Conservation (phyloP, 441 rosid genomes). For the Gossypium gossypioides region DNA sequence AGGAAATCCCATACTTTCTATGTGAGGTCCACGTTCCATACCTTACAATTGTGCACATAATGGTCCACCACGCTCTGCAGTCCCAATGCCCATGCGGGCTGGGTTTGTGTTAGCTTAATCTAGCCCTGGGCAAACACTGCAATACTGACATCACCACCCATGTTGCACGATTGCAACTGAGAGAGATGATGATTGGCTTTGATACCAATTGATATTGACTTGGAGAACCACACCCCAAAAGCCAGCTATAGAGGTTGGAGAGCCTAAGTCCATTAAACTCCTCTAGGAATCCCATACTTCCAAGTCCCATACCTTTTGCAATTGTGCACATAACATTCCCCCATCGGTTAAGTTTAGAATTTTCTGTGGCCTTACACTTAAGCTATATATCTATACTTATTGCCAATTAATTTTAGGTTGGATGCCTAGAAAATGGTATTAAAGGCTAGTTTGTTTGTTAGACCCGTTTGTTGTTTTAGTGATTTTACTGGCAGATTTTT, state of each 20-base stretch:
- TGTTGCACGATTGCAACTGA: conserved; percentile 25
- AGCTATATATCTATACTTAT: background rate
- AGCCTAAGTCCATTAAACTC: background rate
- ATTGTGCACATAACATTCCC: background rate
- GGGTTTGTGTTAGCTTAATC: background rate
- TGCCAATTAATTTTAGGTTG: background rate
- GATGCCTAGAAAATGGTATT: background rate
- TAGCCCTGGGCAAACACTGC: background rate
- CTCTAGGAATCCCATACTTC: background rate
- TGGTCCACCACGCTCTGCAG: background rate
- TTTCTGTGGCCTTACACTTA: background rate
- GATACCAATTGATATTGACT: background rate
- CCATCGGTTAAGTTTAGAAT: background rate
- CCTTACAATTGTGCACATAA: background rate
- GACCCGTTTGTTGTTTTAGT: background rate
- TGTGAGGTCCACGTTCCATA: background rate
- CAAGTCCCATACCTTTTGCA: background rate
- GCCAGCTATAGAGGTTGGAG: background rate
- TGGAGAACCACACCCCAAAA: background rate
- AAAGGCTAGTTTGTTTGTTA: background rate
- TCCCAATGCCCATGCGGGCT: background rate
- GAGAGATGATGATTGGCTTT: background rate
- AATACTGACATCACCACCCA: background rate
- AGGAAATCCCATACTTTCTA: background rate
- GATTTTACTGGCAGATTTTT: conserved; percentile 1